Evolutionary conservation across 768 basidiomycete genomes (phyloP).

Genomic region (Hypholoma fasciculare): DNA sequence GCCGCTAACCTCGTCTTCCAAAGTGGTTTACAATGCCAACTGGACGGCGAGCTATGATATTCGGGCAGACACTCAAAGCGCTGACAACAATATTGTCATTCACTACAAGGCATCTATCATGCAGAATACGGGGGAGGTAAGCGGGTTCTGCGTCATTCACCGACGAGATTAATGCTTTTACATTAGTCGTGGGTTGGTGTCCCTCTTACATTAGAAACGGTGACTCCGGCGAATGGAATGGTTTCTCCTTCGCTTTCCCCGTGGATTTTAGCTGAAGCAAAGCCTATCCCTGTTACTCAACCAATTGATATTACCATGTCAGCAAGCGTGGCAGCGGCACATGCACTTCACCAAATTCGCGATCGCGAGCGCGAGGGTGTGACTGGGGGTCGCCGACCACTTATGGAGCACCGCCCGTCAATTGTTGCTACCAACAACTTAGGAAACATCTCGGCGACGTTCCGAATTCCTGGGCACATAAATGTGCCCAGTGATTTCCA

Average conservation of each 20-base stretch:
- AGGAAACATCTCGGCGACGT: constrained; percentile 29
- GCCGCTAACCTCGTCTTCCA: neutral
- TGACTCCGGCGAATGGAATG: neutral
- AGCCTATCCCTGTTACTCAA: neutral
- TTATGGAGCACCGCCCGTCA: neutral
- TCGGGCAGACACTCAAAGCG: constrained; percentile 34
- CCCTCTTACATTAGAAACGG: constrained; percentile 33
- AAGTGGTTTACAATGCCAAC: constrained; percentile 20
- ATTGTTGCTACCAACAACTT: constrained; percentile 15
- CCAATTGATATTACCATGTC: neutral
- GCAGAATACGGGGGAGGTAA: constrained; percentile 39
- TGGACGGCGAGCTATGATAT: constrained; percentile 40
- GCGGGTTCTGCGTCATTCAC: neutral
- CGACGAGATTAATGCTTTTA: neutral
- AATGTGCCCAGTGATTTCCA: constrained; percentile 28
- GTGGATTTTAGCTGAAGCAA: neutral
- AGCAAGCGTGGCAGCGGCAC: neutral
- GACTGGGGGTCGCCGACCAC: no score
- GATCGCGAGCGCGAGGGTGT: neutral
- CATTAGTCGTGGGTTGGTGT: constrained; percentile 35
- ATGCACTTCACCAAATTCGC: neutral
- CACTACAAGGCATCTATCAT: constrained; percentile 38
- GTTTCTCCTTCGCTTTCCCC: neutral
- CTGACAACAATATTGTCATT: constrained; percentile 27
- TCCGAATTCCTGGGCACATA: constrained; percentile 29